Conservation (phyloP, 2,329 filamentous ascomycete species). For the Zymoseptoria tritici region DNA sequence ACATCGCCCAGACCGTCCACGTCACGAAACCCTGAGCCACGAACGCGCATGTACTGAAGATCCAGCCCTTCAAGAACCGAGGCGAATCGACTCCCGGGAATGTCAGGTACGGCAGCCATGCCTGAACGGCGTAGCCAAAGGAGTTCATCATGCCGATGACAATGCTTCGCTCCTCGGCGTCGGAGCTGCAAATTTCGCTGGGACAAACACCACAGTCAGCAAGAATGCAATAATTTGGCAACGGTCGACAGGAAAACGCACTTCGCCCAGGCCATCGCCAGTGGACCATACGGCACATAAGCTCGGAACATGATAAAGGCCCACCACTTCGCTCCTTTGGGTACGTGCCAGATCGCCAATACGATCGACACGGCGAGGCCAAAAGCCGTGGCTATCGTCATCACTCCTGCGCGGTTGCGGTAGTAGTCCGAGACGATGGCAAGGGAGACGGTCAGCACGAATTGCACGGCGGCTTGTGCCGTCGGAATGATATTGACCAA, state of each 20-base stretch:
- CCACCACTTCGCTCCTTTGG: conserved; percentile 27
- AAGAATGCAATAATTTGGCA: background rate
- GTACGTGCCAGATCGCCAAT: conserved; percentile 29
- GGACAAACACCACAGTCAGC: conserved; percentile 2
- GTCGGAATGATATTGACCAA: conserved; percentile 54
- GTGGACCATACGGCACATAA: conserved; percentile 27
- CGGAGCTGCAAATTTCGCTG: conserved; percentile 45
- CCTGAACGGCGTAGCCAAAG: conserved; percentile 61
- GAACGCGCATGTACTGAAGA: conserved; percentile 17
- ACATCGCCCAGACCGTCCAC: conserved; percentile 17
- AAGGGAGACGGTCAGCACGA: conserved; percentile 54
- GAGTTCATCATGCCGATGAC: conserved; percentile 62
- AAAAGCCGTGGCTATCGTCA: conserved; percentile 18
- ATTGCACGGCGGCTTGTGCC: conserved; percentile 45
- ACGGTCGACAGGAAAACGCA: conserved; percentile 1
- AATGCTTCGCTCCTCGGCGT: conserved; percentile 60
- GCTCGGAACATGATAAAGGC: conserved; percentile 28
- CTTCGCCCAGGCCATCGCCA: conserved; percentile 40
- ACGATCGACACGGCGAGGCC: conserved; percentile 20
- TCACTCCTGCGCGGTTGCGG: conserved; percentile 14
- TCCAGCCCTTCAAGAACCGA: conserved; percentile 19
- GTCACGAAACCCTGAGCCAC: conserved; percentile 19
- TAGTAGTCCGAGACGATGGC: conserved; percentile 33
- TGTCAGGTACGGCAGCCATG: conserved; percentile 54
- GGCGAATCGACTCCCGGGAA: conserved; percentile 18